These are phyloP conservation scores for Colletotrichum liaoningense DNA, from an alignment of 2,329 filamentous ascomycete genomes.

Conservation along the genomic window DNA sequence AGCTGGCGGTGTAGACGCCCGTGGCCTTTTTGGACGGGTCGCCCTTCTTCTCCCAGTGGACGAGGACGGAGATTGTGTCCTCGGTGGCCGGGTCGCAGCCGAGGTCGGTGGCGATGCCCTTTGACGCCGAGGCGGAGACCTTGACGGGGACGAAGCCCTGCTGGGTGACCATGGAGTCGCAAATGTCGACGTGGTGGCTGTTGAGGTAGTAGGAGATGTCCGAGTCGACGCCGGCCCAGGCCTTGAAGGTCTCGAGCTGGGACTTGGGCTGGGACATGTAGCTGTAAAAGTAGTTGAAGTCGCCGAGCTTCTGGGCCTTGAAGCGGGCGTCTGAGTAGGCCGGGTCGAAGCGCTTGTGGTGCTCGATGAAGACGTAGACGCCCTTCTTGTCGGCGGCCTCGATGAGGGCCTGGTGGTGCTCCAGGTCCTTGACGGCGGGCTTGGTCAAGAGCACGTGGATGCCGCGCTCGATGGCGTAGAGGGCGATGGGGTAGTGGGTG, in stretches of 20 bases:
- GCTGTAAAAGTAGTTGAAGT: constrained; percentile 98
- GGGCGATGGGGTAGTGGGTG: constrained; percentile 90
- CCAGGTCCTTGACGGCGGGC: constrained; percentile 87
- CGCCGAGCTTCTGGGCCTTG: constrained; percentile 80
- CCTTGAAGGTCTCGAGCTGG: constrained; percentile 93
- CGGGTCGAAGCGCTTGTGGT: constrained; percentile 96
- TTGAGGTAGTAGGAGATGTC: constrained; percentile 98
- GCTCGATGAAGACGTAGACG: constrained; percentile 93
- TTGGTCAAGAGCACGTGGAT: constrained; percentile 96
- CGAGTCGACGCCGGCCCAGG: constrained; percentile 90
- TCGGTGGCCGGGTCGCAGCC: constrained; percentile 87
- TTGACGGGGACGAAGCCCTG: constrained; percentile 80
- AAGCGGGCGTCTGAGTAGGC: constrained; percentile 89
- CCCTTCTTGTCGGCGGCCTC: constrained; percentile 77
- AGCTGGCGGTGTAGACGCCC: constrained; percentile 92
- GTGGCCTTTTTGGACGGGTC: constrained; percentile 80
- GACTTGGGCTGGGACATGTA: constrained; percentile 96
- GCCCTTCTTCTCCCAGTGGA: constrained; percentile 84
- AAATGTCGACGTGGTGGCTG: constrained; percentile 92
- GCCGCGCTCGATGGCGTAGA: constrained; percentile 89
- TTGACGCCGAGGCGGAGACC: constrained; percentile 82
- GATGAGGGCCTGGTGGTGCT: constrained; percentile 82
- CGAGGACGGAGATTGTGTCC: constrained; percentile 91
- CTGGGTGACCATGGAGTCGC: constrained; percentile 87
- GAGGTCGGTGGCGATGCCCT: constrained; percentile 80